Conservation (phyloP, 352 stramenopile species). For the Stephanocyclus meneghinianus region DNA sequence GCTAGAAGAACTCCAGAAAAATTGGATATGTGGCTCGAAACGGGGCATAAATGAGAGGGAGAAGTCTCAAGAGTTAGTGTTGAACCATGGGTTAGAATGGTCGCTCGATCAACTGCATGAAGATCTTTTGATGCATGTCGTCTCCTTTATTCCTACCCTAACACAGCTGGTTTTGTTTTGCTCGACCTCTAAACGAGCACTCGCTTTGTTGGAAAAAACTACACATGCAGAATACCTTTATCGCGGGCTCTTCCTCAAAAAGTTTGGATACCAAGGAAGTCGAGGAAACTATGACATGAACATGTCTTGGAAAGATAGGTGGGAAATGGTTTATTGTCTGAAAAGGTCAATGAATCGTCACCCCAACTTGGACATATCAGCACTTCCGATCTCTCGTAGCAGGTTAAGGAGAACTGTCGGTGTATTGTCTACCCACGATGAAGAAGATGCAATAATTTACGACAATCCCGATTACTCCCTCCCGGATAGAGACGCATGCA, state of each 20-base stretch:
- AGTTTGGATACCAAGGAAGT: constrained; percentile 22
- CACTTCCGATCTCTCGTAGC: background rate
- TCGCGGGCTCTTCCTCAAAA: constrained; percentile 31
- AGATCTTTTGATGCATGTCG: constrained; percentile 38
- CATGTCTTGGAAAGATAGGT: constrained; percentile 40
- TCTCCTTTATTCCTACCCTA: constrained; percentile 27
- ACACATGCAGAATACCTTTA: constrained; percentile 31
- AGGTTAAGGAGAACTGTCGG: constrained; percentile 25
- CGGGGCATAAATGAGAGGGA: background rate
- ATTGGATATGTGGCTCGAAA: background rate
- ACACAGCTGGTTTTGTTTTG: constrained; percentile 27
- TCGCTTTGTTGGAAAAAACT: constrained; percentile 16
- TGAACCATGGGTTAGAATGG: constrained; percentile 8
- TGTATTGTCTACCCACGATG: constrained; percentile 25
- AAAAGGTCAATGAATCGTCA: constrained; percentile 14
- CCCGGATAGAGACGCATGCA: background rate
- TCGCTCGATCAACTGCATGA: constrained; percentile 37
- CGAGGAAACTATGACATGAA: constrained; percentile 28
- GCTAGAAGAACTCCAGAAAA: constrained; percentile 23
- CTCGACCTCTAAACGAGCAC: constrained; percentile 29
- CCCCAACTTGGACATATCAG: background rate
- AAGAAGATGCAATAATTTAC: constrained; percentile 45
- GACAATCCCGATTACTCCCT: constrained; percentile 28
- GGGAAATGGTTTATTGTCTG: constrained; percentile 26
- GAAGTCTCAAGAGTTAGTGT: background rate